Evolutionary conservation across 2,329 filamentous ascomycete species (phyloP).

Genomic region (Cladorrhinum sp.): DNA sequence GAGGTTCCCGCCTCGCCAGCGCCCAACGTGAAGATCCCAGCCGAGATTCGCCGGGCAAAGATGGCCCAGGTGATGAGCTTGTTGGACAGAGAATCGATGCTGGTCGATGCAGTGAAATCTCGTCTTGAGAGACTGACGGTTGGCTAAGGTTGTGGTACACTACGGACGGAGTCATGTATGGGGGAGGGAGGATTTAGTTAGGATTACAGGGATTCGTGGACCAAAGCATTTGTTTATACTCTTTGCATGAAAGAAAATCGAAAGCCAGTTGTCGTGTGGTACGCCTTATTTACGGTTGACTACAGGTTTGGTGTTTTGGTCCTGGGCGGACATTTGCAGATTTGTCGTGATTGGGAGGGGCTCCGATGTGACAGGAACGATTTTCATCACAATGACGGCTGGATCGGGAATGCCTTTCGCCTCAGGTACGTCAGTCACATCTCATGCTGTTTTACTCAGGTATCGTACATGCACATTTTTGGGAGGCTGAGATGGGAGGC

Average conservation of each 20-base stretch:
- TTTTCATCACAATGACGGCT: not conserved
- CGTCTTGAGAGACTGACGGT: constrained; percentile 57
- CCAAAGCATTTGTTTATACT: not conserved
- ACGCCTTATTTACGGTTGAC: not conserved
- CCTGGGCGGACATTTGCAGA: not conserved
- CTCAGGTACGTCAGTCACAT: not conserved
- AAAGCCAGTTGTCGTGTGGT: not conserved
- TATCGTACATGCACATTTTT: not conserved
- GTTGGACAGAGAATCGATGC: constrained; percentile 62
- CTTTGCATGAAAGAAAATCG: not conserved
- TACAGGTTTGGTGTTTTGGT: not conserved
- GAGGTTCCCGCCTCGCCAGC: constrained; percentile 33
- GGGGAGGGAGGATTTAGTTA: not conserved
- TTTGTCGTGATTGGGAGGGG: not conserved
- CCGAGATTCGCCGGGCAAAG: constrained; percentile 60
- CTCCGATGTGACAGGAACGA: not conserved
- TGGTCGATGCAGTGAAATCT: constrained; percentile 64
- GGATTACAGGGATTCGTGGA: not conserved
- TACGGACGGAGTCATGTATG: not conserved
- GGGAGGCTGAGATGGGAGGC: not conserved
- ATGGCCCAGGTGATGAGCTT: constrained; percentile 60
- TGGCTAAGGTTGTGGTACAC: constrained; percentile 19
- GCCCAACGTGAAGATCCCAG: constrained; percentile 51
- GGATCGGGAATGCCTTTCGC: not conserved
- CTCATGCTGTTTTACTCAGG: not conserved